A percentile compares a stretch with the other conserved stretches of the same genome.
Evolutionary conservation across 164 flowering plant genomes (phyloP).

Genomic region (Piper longum): DNA sequence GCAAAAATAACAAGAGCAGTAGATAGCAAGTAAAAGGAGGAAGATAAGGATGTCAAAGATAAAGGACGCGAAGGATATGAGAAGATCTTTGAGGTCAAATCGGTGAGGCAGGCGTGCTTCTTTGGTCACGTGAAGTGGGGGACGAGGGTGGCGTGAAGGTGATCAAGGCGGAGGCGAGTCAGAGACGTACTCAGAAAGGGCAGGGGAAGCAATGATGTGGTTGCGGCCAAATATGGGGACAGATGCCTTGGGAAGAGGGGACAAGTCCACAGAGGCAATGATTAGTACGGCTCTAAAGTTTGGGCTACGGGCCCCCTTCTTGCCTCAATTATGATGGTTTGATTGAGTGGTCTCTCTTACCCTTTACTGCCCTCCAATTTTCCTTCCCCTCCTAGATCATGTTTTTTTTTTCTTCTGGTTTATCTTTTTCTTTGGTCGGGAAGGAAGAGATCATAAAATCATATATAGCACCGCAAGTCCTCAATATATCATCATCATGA

Average conservation of each 20-base stretch:
- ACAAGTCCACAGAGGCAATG: slow-evolving; percentile 2
- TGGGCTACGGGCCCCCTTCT: background rate
- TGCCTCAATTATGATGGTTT: slow-evolving; percentile 2
- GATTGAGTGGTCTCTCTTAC: slow-evolving; percentile 3
- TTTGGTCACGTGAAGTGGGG: background rate
- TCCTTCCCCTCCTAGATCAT: background rate
- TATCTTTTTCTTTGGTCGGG: too few species aligned
- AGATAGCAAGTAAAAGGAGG: background rate
- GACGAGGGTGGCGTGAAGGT: background rate
- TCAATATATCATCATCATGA: background rate
- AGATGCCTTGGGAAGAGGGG: background rate
- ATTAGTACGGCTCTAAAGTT: background rate
- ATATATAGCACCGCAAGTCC: too few species aligned
- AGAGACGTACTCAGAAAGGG: background rate
- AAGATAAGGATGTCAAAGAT: background rate
- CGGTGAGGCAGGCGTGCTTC: background rate
- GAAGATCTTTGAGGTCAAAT: background rate
- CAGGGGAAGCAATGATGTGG: slow-evolving; percentile 1
- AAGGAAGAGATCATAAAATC: too few species aligned
- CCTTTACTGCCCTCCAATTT: background rate
- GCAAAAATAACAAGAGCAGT: background rate
- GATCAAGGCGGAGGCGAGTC: background rate
- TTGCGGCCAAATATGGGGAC: slow-evolving; percentile 2
- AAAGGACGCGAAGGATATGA: background rate
- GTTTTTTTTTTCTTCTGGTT: too few species aligned